Percentiles rank a stretch among this genome's conserved stretches.
These are phyloP conservation scores for Debaryomyces sp. DNA, from an alignment of 1,139 yeast genomes.

Conservation along the genomic window DNA sequence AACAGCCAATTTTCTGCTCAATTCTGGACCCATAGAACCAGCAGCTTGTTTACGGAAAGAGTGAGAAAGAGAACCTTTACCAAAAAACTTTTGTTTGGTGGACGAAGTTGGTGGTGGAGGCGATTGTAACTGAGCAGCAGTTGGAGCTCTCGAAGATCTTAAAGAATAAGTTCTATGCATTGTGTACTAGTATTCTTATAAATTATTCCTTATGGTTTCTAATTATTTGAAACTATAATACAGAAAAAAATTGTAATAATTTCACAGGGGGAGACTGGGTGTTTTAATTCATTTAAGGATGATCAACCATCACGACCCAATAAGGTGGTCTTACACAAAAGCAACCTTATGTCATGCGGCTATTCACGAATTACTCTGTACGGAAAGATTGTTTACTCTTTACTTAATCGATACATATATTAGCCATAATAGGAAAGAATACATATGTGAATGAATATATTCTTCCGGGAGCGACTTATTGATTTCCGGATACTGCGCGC, in stretches of 20 bases:
- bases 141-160: constrained; percentile 79
- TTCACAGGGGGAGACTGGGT: constrained; percentile 6
- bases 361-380: not conserved
- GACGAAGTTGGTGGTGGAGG: constrained; percentile 83
- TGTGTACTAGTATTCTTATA: constrained; percentile 4
- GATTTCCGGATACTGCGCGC: not conserved
- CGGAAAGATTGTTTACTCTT: constrained; percentile 1
- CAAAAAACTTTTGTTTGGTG: constrained; percentile 69
- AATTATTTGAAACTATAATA: not conserved
- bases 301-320: constrained; percentile 4
- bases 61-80: constrained; percentile 68
- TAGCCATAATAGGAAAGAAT: constrained; percentile 1
- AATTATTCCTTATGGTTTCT: not conserved
- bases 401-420: not conserved
- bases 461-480: constrained; percentile 1
- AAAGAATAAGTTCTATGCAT: constrained; percentile 87
- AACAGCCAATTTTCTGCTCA: constrained; percentile 74
- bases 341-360: constrained; percentile 6
- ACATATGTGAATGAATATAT: constrained; percentile 6
- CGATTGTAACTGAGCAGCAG: constrained; percentile 77
- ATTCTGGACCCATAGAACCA: constrained; percentile 77
- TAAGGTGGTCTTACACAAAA: constrained; percentile 5
- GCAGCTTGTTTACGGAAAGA: constrained; percentile 72
- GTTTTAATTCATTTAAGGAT: constrained; percentile 5
- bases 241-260: constrained; percentile 1